Evolutionary conservation across 768 basidiomycete genomes (phyloP).

Genomic region (Boletellus ananiceps): DNA sequence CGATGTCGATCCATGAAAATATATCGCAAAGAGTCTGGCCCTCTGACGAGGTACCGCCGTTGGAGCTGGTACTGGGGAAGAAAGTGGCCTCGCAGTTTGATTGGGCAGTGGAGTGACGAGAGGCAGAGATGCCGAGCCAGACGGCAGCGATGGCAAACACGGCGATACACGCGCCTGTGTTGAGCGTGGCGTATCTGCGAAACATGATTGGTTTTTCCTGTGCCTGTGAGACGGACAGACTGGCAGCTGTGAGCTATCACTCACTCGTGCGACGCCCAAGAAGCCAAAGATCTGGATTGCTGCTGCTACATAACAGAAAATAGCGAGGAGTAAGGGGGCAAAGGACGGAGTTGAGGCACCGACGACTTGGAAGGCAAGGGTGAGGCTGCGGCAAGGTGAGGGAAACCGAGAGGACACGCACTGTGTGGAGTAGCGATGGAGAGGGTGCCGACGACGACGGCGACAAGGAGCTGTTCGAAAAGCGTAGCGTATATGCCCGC

Average conservation of each 20-base stretch:
- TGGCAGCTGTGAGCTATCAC: background rate
- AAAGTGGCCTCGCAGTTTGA: conserved; percentile 57
- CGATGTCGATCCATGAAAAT: conserved; percentile 89
- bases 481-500: conserved; percentile 82
- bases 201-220: conserved; percentile 67
- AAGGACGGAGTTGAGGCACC: conserved; percentile 80
- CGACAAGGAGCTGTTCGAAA: conserved; percentile 67
- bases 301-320: conserved; percentile 72
- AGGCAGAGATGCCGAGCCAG: conserved; percentile 78
- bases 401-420: conserved; percentile 36
- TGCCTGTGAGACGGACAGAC: conserved; percentile 3
- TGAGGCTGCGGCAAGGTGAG: conserved; percentile 6
- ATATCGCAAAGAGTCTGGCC: conserved; percentile 78
- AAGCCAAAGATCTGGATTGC: conserved; percentile 80
- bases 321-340: conserved; percentile 68
- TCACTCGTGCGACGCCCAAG: conserved; percentile 74
- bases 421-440: conserved; percentile 76
- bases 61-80: conserved; percentile 39
- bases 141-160: conserved; percentile 76
- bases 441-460: conserved; percentile 64
- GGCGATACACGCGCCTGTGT: conserved; percentile 48
- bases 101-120: conserved; percentile 69
- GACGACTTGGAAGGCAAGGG: conserved; percentile 53
- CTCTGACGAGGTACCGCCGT: conserved; percentile 38
- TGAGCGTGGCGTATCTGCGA: conserved; percentile 64